Percentiles rank a stretch among this genome's conserved stretches.
phyloP scores from a whole-genome alignment of 306 rosid species.

The Dryas octopetala region DNA sequence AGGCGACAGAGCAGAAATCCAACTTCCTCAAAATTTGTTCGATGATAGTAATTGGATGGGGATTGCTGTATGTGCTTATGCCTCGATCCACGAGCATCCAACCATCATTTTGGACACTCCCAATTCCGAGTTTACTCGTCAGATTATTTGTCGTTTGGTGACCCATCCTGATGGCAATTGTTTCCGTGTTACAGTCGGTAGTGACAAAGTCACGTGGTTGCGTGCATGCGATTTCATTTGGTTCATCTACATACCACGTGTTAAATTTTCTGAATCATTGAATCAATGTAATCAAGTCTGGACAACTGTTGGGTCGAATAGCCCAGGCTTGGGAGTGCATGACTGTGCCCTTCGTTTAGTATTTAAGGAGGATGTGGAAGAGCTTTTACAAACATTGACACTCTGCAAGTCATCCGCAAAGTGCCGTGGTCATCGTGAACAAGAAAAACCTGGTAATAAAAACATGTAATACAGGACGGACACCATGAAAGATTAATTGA shows the following conservation, averaged over 20 bases:
- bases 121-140: background rate
- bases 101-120: background rate
- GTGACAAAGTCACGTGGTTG: background rate
- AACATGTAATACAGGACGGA: too few relatives aligned
- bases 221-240: background rate
- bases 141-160: background rate
- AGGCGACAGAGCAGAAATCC: background rate
- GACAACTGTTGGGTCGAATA: background rate
- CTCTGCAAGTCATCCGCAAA: too few relatives aligned
- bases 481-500: too few relatives aligned
- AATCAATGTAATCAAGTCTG: background rate
- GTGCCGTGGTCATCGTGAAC: too few relatives aligned
- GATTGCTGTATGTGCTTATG: background rate
- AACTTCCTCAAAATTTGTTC: background rate
- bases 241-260: background rate
- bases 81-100: conserved; percentile 7
- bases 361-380: background rate
- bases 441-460: too few relatives aligned
- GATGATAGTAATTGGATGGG: conserved; percentile 12
- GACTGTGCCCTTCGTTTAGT: background rate
- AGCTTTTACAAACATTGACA: background rate
- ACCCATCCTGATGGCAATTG: too few relatives aligned
- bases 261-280: too few relatives aligned
- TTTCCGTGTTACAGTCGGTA: too few relatives aligned
- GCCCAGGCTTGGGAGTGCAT: background rate